Base-by-base conservation (phyloP, 192 early-diverging fungal genomes). In the Linderina pennispora region DNA sequence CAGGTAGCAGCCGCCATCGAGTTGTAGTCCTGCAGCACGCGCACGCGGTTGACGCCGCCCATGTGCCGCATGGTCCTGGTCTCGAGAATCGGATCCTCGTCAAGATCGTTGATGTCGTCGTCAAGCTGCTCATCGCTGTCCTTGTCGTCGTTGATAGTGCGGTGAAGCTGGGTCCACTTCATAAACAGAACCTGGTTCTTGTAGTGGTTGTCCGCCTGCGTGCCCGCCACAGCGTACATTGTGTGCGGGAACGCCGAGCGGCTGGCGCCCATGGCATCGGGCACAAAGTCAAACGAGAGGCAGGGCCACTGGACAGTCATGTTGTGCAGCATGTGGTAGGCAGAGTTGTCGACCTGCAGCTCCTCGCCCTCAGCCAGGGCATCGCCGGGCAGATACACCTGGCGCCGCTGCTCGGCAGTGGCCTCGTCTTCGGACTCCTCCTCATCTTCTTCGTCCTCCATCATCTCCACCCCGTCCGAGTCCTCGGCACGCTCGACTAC, bases 241-340 rank as follows among this genome's bases (percentile, higher is more conserved):
- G 94, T 95, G 58, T 85, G 84, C 31, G 96, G 96, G 63, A 89
- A 99, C 64, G 75, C 79, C 28, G 77, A 84, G 43, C 94, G 74
- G 45, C 80, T 79, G 20, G 65, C 70, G 5, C 93, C 96, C 25
- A 96, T 68, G 28, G 81, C 82, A 61, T 97, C 93, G 16, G 81
- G 76, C 39, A 99, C 72, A 54, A 99, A 78, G 62, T 99, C 97
- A 52, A 99, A 99, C 63, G 86, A 90, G 38, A 99, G 79, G 60
- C 92, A 96, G 21, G 97, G 97, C 89, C 93, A 94, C 58, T 92
- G 81, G 22, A 90, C 87, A 35, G 88, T 76, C 78, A 99, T 79
- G 17, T 76, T 76, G 74, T 99, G 94, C 45, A 99, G 81, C 97
- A 99, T 97, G 48, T 91, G 88, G 72, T 99, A 99, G 0, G 89